These are phyloP conservation scores for Knufia petricola DNA, from an alignment of 2,329 filamentous ascomycete genomes.

Conservation along the genomic window DNA sequence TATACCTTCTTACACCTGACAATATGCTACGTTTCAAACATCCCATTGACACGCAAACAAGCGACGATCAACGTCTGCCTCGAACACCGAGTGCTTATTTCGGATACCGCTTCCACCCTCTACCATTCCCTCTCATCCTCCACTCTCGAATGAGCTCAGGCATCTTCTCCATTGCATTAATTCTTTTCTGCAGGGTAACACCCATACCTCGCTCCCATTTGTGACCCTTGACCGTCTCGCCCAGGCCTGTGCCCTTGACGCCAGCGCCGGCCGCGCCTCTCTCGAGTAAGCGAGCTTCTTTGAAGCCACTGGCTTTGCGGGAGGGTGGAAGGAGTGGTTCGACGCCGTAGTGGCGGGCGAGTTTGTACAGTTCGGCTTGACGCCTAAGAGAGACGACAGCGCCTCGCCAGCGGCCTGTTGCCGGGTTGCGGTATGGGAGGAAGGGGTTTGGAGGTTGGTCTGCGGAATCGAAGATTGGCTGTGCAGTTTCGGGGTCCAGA, in stretches of 20 bases:
- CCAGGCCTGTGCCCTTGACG: constrained; percentile 87
- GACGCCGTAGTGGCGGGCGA: constrained; percentile 68
- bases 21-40: no score
- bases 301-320: constrained; percentile 60
- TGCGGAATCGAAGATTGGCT: constrained; percentile 23
- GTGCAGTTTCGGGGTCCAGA: constrained; percentile 24
- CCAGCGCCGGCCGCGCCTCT: no score
- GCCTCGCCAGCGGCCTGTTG: constrained; percentile 73
- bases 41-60: no score
- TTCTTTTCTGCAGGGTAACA: constrained; percentile 73
- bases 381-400: constrained; percentile 73
- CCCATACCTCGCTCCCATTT: constrained; percentile 80
- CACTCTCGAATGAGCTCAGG: constrained; percentile 81
- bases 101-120: constrained; percentile 67
- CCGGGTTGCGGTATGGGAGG: constrained; percentile 63
- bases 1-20: no score
- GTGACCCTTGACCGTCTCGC: constrained; percentile 91
- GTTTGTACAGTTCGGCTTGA: constrained; percentile 83
- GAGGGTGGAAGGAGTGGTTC: constrained; percentile 71
- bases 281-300: constrained; percentile 62
- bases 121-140: constrained; percentile 69
- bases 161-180: constrained; percentile 91
- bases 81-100: no score
- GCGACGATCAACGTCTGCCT: no score
- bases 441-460: constrained; percentile 67